phyloP scores from a whole-genome alignment of 2,329 filamentous ascomycete species.

The Neonectria ditissima region DNA sequence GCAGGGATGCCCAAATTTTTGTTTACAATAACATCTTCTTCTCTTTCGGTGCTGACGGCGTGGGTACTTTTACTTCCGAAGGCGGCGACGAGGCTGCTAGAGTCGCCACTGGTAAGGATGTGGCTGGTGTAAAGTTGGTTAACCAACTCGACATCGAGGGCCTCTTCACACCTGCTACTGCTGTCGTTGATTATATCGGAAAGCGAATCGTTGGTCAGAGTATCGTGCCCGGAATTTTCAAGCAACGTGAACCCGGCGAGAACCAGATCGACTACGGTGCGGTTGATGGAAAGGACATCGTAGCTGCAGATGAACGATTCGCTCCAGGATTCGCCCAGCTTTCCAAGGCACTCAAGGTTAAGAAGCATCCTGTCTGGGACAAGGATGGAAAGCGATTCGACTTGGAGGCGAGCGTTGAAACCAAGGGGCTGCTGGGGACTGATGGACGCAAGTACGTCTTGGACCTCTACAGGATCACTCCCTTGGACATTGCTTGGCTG shows the following conservation, averaged over 20 bases:
- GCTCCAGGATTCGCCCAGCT: conserved; percentile 87
- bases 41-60: conserved; percentile 96
- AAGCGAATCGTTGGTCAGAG: conserved; percentile 98
- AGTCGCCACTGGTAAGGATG: conserved; percentile 96
- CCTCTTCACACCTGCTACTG: conserved; percentile 93
- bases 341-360: conserved; percentile 89
- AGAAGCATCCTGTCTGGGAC: conserved; percentile 97
- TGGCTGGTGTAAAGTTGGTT: conserved; percentile 91
- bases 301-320: conserved; percentile 91
- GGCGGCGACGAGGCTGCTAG: conserved; percentile 96
- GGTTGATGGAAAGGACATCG: conserved; percentile 95
- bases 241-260: conserved; percentile 96
- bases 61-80: conserved; percentile 96
- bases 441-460: conserved; percentile 98
- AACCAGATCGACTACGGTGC: conserved; percentile 99
- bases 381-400: conserved; percentile 93
- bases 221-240: conserved; percentile 98
- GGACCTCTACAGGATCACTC: conserved; percentile 94
- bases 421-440: conserved; percentile 96
- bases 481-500: conserved; percentile 90
- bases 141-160: conserved; percentile 97
- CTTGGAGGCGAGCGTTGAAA: conserved; percentile 95
- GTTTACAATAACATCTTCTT: conserved; percentile 99
- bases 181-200: conserved; percentile 96
- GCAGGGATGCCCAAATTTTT: conserved; percentile 93